Base-by-base conservation (phyloP, 2,329 filamentous ascomycete species). In the Curvularia sp. region DNA sequence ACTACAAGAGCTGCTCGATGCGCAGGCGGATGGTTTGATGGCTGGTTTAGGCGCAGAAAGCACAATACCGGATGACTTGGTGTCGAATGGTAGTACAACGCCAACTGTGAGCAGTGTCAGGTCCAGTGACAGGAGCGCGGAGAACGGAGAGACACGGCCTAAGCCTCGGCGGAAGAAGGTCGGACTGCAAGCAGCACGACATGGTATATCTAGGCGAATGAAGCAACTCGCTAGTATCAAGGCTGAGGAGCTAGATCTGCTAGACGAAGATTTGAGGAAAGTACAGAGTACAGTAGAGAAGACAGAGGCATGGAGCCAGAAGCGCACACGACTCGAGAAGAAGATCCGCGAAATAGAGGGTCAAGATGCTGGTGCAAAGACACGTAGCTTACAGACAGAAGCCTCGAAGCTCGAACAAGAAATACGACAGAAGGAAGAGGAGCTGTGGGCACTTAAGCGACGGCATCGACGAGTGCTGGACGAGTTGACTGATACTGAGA, bases 361-460 rank as follows among this genome's bases (percentile, higher is more conserved):
- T 24, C 84, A 85, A 26, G 82, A 82, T 50, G 82, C 85, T 42
- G 85, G 85, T 59, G 82, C 85, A n/a, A 78, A 87, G n/a, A 82
- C 83, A 1, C 80, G 81, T 28, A 68, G 75, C 8, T 73, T 88
- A 26, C 78, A 81, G 59, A 74, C 79, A 10, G 83, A 88, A 67
- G 83, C 83, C 5, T 78, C 78, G 20, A 75, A 68, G 26, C 75
- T 93, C 2, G 83, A 85, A n/a, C 74, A 79, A 4, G 87, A 91
- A 60, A 93, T 93, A 48, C 78, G 81, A 9, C 82, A 85, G 49
- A 79, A 91, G 31, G 89, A 93, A 73, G 82, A 86, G 67, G 84
- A 85, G 63, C 79, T 93, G 2, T 79, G 82, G 24, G 82, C 82
- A 3, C 81, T 92, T 77, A 86, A 86, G 66, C 83, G 82, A 47